Conservation (phyloP, 129 eudicot genomes). For the Arctium minus region DNA sequence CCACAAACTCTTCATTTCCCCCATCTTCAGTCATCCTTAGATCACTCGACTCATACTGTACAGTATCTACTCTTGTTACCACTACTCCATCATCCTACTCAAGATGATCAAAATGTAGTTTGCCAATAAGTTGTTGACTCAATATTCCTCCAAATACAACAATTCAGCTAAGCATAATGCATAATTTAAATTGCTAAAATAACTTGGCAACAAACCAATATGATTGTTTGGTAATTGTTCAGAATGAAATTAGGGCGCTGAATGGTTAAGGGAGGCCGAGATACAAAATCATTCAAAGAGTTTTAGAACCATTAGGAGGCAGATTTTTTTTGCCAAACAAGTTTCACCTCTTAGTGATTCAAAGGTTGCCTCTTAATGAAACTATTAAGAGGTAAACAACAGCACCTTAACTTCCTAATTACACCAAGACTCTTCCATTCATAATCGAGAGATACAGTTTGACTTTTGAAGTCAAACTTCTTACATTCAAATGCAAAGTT, state of each 20-base stretch:
- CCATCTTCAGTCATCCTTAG: conserved; percentile 57
- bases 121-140: not conserved
- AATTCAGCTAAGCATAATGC: not conserved
- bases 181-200: not conserved
- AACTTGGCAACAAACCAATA: not conserved
- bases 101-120: conserved; percentile 11
- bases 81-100: conserved; percentile 44
- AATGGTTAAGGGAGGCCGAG: no score
- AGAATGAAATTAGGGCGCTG: no score
- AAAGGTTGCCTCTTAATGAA: no score
- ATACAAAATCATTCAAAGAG: no score
- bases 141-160: not conserved
- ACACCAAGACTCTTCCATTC: not conserved
- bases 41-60: conserved; percentile 34
- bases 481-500: not conserved
- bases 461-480: conserved; percentile 12
- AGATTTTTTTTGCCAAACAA: no score
- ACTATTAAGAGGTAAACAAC: not conserved
- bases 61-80: conserved; percentile 39
- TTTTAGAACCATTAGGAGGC: no score
- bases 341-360: no score
- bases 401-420: not conserved
- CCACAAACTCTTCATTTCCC: conserved; percentile 87
- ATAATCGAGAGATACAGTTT: not conserved
- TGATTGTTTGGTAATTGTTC: no score